Evolutionary conservation across 495 filamentous ascomycete species (phyloP).

Genomic region (Xylaria acuta): DNA sequence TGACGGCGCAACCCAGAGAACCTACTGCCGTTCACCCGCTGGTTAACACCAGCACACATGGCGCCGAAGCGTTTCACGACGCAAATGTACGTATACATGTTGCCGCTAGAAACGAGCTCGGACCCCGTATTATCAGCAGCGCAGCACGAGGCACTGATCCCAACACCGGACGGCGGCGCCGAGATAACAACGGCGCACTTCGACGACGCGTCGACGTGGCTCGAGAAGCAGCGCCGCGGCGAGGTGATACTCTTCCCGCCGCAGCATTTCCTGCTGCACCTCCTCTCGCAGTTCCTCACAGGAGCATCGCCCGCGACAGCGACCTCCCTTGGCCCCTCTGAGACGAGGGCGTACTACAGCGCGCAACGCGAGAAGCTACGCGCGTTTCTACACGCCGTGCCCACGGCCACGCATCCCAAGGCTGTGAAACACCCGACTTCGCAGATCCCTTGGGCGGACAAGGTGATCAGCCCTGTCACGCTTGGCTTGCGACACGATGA

Average conservation of each 20-base stretch:
- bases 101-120: conserved; percentile 64
- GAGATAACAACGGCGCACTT: conserved; percentile 87
- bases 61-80: conserved; percentile 82
- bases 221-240: conserved; percentile 62
- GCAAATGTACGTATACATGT: conserved; percentile 95
- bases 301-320: conserved; percentile 45
- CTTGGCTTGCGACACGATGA: conserved; percentile 62
- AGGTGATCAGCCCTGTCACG: conserved; percentile 74
- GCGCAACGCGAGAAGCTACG: conserved; percentile 62
- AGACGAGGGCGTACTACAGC: conserved; percentile 53
- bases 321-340: conserved; percentile 27
- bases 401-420: conserved; percentile 33
- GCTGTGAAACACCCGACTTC: conserved; percentile 43
- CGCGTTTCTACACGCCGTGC: conserved; percentile 59
- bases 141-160: conserved; percentile 48
- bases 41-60: conserved; percentile 75
- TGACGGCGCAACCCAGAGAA: conserved; percentile 48
- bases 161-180: conserved; percentile 80
- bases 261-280: conserved; percentile 78
- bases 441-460: conserved; percentile 72
- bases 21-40: conserved; percentile 85
- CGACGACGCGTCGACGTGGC: conserved; percentile 70
- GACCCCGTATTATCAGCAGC: conserved; percentile 47
- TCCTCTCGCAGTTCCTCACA: conserved; percentile 68
- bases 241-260: conserved; percentile 90